Percentiles rank a stretch among this genome's conserved stretches.
Conservation (phyloP, 2,329 filamentous ascomycete species). For the Colletotrichum tropicicola region DNA sequence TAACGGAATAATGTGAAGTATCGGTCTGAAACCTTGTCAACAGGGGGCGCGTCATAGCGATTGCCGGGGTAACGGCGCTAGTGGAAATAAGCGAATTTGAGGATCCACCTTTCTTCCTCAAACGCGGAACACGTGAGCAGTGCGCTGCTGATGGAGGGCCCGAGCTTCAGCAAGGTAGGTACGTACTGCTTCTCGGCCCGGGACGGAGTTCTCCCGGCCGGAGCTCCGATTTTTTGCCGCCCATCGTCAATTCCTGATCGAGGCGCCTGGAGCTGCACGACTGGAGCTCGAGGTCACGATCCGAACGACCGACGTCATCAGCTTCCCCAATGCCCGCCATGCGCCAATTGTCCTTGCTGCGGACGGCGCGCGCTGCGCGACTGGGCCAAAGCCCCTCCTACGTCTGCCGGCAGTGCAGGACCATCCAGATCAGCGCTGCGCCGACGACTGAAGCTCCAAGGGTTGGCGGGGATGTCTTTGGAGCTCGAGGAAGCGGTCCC, state of each 20-base stretch:
- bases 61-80: constrained; percentile 17
- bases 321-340: constrained; percentile 41
- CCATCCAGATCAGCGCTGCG: constrained; percentile 70
- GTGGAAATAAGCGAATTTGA: background rate
- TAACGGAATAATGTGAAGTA: background rate
- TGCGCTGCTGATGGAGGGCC: too few species aligned
- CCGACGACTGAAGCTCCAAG: constrained; percentile 65
- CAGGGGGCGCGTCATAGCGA: constrained; percentile 5
- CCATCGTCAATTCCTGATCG: background rate
- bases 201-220: background rate
- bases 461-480: constrained; percentile 64
- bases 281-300: constrained; percentile 18
- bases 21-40: constrained; percentile 13
- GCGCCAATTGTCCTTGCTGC: constrained; percentile 51
- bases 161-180: background rate
- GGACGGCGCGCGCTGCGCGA: constrained; percentile 43
- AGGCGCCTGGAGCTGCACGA: constrained; percentile 3
- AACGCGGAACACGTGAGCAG: background rate
- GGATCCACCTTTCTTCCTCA: too few species aligned
- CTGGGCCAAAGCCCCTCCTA: constrained; percentile 41
- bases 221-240: constrained; percentile 24
- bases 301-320: constrained; percentile 24
- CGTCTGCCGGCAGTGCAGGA: constrained; percentile 64
- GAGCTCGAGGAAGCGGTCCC: constrained; percentile 50
- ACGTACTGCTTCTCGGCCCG: background rate